These are phyloP conservation scores for Ogataea allantospora DNA, from an alignment of 805 yeast genomes.

Conservation along the genomic window DNA sequence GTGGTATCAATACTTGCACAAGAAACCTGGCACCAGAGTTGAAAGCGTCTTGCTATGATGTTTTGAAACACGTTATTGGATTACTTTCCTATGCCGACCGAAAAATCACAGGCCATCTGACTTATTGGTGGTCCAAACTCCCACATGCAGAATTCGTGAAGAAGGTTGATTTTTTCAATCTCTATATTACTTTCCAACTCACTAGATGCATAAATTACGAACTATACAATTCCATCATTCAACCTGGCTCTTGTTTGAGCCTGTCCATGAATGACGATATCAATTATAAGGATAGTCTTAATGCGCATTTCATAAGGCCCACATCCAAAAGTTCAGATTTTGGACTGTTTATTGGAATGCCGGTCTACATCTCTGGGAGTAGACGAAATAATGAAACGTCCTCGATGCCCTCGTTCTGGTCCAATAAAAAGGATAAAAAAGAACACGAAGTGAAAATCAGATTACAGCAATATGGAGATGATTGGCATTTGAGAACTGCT, in stretches of 20 bases:
- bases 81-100: constrained; percentile 52
- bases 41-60: constrained; percentile 59
- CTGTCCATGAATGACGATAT: constrained; percentile 28
- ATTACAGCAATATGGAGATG: constrained; percentile 64
- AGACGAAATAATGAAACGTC: constrained; percentile 10
- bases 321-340: constrained; percentile 26
- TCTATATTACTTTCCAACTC: constrained; percentile 76
- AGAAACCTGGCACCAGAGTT: constrained; percentile 43
- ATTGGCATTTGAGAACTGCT: constrained; percentile 79
- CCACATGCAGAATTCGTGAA: constrained; percentile 42
- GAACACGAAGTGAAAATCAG: constrained; percentile 38
- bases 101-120: constrained; percentile 41
- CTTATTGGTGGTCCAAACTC: constrained; percentile 52
- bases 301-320: constrained; percentile 27
- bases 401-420: constrained; percentile 14
- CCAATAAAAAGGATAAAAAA: constrained; percentile 17
- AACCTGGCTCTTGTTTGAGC: constrained; percentile 19
- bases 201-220: constrained; percentile 46
- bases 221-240: constrained; percentile 23
- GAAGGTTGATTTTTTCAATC: constrained; percentile 67
- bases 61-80: constrained; percentile 69
- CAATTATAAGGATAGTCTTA: constrained; percentile 29
- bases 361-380: constrained; percentile 23
- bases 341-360: constrained; percentile 27
- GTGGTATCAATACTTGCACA: constrained; percentile 23